phyloP scores from a whole-genome alignment of 225 moss, liverwort and hornwort genomes.

The Thuidium tamariscinum region DNA sequence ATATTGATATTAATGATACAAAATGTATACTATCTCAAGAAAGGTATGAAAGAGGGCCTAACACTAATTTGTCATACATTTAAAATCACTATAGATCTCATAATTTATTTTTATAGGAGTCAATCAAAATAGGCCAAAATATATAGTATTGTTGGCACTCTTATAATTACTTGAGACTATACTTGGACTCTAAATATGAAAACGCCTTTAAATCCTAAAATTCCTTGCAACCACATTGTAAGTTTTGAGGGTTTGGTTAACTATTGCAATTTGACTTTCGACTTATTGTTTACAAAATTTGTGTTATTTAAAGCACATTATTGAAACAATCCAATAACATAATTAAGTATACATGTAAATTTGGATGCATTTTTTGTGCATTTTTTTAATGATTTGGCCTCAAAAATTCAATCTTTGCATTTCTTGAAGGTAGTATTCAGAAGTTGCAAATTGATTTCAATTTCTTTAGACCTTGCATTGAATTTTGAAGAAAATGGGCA shows the following conservation, averaged over 20 bases:
- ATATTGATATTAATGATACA: not conserved
- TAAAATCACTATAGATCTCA: not conserved
- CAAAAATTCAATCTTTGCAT: not conserved
- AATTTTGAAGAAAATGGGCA: not conserved
- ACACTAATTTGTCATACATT: not conserved
- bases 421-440: not conserved
- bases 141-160: not conserved
- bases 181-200: not conserved
- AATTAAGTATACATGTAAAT: rapidly evolving
- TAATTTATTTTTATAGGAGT: not conserved
- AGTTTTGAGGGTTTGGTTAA: not conserved
- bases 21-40: not conserved
- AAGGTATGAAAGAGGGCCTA: not conserved
- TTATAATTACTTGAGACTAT: not conserved
- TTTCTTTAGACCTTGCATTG: no score
- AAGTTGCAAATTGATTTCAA: not conserved
- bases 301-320: not conserved
- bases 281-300: not conserved
- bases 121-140: rapidly evolving
- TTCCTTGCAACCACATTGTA: not conserved
- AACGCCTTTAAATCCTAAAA: not conserved
- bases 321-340: not conserved
- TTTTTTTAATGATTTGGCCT: not conserved
- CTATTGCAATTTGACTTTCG: not conserved
- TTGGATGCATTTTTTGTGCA: not conserved